phyloP scores from a whole-genome alignment of 306 rosid genomes.

The Cicer arietinum region DNA sequence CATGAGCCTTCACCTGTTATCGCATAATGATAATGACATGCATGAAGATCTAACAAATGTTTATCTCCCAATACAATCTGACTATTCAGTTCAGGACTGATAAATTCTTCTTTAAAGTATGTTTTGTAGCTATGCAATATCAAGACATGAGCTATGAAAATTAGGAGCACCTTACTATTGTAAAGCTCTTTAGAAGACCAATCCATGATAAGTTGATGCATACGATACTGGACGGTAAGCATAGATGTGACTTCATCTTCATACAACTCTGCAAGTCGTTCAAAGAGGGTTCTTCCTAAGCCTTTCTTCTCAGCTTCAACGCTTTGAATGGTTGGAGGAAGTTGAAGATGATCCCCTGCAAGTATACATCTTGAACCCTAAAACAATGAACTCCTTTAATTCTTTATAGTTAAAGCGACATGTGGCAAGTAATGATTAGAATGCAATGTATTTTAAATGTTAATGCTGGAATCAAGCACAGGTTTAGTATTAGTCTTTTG shows the following conservation, averaged over 20 bases:
- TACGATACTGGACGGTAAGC: slow-evolving; percentile 97
- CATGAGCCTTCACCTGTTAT: slow-evolving; percentile 83
- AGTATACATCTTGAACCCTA: slow-evolving; percentile 98
- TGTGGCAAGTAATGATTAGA: slow-evolving; percentile 17
- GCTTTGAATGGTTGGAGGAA: slow-evolving; percentile 99
- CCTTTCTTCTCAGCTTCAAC: slow-evolving; percentile 99
- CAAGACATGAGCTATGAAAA: slow-evolving; percentile 46
- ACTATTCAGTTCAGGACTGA: slow-evolving; percentile 33
- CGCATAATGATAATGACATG: slow-evolving; percentile 30
- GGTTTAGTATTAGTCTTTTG: slow-evolving; percentile 21
- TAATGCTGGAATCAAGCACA: slow-evolving; percentile 21
- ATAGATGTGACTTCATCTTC: slow-evolving; percentile 81
- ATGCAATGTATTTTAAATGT: slow-evolving; percentile 17
- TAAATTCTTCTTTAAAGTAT: slow-evolving; percentile 29
- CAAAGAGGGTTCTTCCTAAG: slow-evolving; percentile 91
- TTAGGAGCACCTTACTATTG: slow-evolving; percentile 78
- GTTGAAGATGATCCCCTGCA: slow-evolving; percentile 99
- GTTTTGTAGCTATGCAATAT: slow-evolving; percentile 29
- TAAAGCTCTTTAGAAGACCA: slow-evolving; percentile 99
- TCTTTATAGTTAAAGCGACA: slow-evolving; percentile 26
- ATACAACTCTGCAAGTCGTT: slow-evolving; percentile 86
- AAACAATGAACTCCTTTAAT: slow-evolving; percentile 59
- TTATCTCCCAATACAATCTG: slow-evolving; percentile 27
- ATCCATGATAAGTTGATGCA: slow-evolving; percentile 93
- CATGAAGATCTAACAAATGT: slow-evolving; percentile 25